These are phyloP conservation scores for Cordyceps farinosa DNA, from an alignment of 2,329 filamentous ascomycete species.

Conservation along the genomic window DNA sequence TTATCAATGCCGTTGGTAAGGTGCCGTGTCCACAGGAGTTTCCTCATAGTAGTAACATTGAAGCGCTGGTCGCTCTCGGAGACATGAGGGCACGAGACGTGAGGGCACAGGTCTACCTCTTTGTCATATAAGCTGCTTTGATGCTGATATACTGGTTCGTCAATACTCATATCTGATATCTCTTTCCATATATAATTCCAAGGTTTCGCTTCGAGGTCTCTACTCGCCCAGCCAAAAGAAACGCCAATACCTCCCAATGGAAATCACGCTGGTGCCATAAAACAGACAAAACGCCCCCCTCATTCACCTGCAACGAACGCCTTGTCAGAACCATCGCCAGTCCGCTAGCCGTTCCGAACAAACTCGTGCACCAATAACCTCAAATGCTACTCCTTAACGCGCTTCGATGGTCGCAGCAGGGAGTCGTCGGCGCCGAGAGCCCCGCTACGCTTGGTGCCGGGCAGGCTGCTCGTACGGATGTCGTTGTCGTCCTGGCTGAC, in stretches of 20 bases:
- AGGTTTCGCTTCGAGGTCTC: not conserved
- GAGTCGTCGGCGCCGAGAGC: constrained; percentile 66
- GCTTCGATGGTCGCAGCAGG: constrained; percentile 60
- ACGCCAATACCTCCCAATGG: not conserved
- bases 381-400: constrained; percentile 51
- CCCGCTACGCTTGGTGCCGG: constrained; percentile 86
- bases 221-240: not conserved
- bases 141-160: too few species aligned
- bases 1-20: not conserved
- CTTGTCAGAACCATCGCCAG: not conserved
- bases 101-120: too few species aligned
- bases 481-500: constrained; percentile 96
- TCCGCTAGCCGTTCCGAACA: not conserved
- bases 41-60: too few species aligned
- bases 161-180: too few species aligned
- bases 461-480: constrained; percentile 82
- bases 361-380: not conserved
- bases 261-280: not conserved
- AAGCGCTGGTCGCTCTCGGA: too few species aligned
- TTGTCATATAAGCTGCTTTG: too few species aligned
- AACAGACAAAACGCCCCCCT: not conserved
- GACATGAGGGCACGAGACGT: too few species aligned
- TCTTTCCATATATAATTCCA: too few species aligned
- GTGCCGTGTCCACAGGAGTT: too few species aligned
- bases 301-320: not conserved